Conservation (phyloP, 2,329 filamentous ascomycete species). For the Arthroderma sp. region DNA sequence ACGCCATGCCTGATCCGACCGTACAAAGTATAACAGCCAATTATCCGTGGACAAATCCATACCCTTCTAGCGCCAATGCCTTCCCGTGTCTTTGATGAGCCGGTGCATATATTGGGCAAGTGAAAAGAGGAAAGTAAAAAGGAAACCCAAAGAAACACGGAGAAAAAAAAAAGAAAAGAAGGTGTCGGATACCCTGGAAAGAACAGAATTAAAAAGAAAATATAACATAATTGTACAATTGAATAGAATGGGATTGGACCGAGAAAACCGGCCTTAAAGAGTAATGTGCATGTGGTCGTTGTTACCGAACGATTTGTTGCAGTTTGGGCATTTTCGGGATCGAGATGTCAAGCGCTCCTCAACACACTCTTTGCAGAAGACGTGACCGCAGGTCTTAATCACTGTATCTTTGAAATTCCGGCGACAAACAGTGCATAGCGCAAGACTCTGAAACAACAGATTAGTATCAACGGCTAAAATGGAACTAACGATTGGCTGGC, state of each 20-base stretch:
- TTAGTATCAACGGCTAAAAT: conserved; percentile 10
- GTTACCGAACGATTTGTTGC: conserved; percentile 79
- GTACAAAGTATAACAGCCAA: too few species aligned
- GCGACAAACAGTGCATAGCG: conserved; percentile 84
- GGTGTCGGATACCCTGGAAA: neutral
- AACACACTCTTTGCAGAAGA: conserved; percentile 84
- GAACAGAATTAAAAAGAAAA: neutral
- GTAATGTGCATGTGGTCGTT: conserved; percentile 67
- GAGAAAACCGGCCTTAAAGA: conserved; percentile 18
- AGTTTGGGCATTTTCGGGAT: conserved; percentile 89
- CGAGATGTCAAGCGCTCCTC: conserved; percentile 80
- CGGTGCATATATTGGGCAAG: too few species aligned
- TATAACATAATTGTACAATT: conserved; percentile 11
- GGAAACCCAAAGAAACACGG: conserved; percentile 10
- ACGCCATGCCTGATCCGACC: too few species aligned
- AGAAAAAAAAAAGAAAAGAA: conserved; percentile 11
- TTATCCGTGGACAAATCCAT: too few species aligned
- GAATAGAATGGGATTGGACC: conserved; percentile 10
- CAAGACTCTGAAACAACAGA: conserved; percentile 44
- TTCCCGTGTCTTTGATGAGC: too few species aligned
- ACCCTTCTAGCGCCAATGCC: too few species aligned
- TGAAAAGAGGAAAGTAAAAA: neutral
- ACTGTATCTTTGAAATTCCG: conserved; percentile 88
- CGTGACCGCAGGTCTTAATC: conserved; percentile 85
- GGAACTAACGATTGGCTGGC: conserved; percentile 25